Base-by-base conservation (phyloP, 2,329 filamentous ascomycete species). In the Clarireedia hainanense region DNA sequence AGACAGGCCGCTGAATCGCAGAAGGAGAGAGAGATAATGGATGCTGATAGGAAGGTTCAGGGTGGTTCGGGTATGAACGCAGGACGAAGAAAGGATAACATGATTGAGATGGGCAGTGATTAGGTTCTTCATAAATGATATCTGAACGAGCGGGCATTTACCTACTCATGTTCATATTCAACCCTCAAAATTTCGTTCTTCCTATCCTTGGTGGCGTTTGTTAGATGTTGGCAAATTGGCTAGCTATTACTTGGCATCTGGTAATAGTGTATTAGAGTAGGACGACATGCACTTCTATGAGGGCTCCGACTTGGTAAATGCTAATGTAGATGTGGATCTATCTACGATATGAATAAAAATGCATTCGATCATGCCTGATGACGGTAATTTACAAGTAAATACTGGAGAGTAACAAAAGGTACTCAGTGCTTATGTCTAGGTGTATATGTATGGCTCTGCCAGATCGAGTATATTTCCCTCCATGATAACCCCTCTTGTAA, bases 1-100 rank as follows among this genome's bases (percentile, higher is more conserved):
- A 86, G 95, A 78, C 79, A 85, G 74, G 86, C 88, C 66, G 91
- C 87, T 64, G 80, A 87, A 65, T 76, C 83, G 53, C 84, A 89
- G 72, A 85, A 84, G 75, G 90, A 95, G 76, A 85, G 85, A 64
- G 89, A 90, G 74, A 73, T 79, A 62, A 83, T 84, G 71, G 85
- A 88, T 71, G 72, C 83, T 24, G 87, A 90, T 74, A 79, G 83
- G 65, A 88, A 88, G 56, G 59, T 63, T 49, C 60, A 62, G 55
- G 65, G 70, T 66, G 58, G 63, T 60, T 65, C 68, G 15, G 68
- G 68, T 20, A 68, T 71, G 59, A 67, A 69, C 47, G 68, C 68
- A 37, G 70, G 70, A 78, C 76, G 61, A 77, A 83, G 64, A 58
- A 59, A 61, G n/a, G 65, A 69, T 53, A 65, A 66, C 52, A 66